Evolutionary conservation across 768 basidiomycete genomes (phyloP).

Genomic region (Amanita phalloides): DNA sequence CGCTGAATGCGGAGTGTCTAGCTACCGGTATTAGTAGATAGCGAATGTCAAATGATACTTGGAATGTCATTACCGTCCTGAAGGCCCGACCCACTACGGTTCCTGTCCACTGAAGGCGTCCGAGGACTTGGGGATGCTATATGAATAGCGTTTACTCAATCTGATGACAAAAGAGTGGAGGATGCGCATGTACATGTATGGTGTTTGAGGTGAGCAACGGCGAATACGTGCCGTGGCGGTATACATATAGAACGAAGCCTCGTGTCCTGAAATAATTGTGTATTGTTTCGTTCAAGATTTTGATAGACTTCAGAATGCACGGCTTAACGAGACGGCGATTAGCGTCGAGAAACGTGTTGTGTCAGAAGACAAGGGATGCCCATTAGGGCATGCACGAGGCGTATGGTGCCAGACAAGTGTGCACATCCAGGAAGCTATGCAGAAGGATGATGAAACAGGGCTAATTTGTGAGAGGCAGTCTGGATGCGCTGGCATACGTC

Average conservation of each 20-base stretch:
- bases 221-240: not conserved
- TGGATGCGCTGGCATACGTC: not conserved
- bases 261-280: not conserved
- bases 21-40: too few relatives aligned
- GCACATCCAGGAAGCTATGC: not conserved
- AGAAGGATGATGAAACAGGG: not conserved
- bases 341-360: not conserved
- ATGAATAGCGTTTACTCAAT: not conserved
- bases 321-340: not conserved
- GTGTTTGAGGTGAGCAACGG: not conserved
- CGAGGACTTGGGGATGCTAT: not conserved
- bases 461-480: not conserved
- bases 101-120: not conserved
- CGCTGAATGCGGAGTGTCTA: not conserved
- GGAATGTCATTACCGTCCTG: not conserved
- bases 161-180: not conserved
- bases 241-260: not conserved
- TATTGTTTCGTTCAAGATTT: not conserved
- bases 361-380: not conserved
- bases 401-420: not conserved
- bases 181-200: not conserved
- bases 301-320: constrained; percentile 1
- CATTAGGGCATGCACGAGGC: not conserved
- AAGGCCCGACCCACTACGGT: not conserved
- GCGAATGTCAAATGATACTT: not conserved